Base-by-base conservation (phyloP, 768 basidiomycete species). In the Leucosporidium scottii region DNA sequence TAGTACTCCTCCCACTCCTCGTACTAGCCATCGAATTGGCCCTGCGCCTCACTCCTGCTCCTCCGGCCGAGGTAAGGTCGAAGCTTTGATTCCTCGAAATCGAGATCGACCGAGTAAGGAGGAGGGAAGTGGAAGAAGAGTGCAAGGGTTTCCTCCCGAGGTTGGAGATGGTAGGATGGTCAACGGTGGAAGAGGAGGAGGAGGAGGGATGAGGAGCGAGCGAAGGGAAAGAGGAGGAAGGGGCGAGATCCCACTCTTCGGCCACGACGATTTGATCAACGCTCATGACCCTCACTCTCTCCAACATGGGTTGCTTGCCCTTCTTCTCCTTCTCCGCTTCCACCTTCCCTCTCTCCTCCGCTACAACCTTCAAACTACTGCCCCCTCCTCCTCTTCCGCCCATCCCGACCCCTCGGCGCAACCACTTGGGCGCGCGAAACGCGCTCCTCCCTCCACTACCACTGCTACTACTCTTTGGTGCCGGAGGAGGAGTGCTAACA, bases 401-500 rank as follows among this genome's bases (percentile, higher is more conserved):
- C 23, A 36, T 23, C 3, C 34, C 21, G 2, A 31, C 13, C 7
- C 34, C 57, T 23, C 57, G 34, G 2, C 57, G 57, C 13, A 58
- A 36, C 57, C 57, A 58, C 18, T 58, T 58, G 7, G 57, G 34
- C 21, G 57, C 57, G 3, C 57, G 34, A n/a, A 58, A 58, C 21
- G 34, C 57, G 34, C 17, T 58, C 39, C 34, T 21, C 12, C 23
- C 34, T 34, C 34, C 34, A 5, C 34, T 10, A 5, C 34, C 34
- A 5, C 34, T 10, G 34, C 34, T 34, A 12, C 23, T 25, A 21
- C 10, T 28, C 18, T n/a, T 25, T 25, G 53, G 28, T 2, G 53
- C 9, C 3, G 15, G 27, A 21, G 57, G 36, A n/a, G 36, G 57
- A 1, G 57, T n/a, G 31, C n/a, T n/a, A n/a, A 36, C 2, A 7